These are phyloP conservation scores for Prunus armeniaca DNA, from an alignment of 306 rosid species.

Conservation along the genomic window DNA sequence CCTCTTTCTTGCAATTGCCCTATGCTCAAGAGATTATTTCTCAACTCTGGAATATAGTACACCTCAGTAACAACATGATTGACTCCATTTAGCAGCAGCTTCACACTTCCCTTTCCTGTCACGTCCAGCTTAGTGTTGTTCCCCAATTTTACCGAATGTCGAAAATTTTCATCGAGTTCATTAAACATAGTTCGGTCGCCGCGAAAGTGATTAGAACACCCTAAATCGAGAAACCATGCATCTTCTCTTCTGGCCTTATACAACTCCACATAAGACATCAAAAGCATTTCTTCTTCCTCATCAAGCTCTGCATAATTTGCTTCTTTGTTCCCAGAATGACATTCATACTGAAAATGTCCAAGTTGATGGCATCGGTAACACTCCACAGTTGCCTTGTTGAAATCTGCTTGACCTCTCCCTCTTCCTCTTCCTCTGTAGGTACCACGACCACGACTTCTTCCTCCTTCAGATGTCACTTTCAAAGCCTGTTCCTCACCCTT, in stretches of 20 bases:
- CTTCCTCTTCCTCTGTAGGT: constrained; percentile 10
- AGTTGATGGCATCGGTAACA: constrained; percentile 21
- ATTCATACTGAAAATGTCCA: constrained; percentile 15
- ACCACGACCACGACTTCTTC: constrained; percentile 16
- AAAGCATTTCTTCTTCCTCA: constrained; percentile 23
- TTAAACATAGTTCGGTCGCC: constrained; percentile 10
- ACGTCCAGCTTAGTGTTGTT: constrained; percentile 21
- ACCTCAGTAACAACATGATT: constrained; percentile 8
- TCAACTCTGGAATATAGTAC: constrained; percentile 11
- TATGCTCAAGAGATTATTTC: constrained; percentile 7
- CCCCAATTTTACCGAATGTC: constrained; percentile 9
- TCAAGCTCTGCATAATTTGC: constrained; percentile 17
- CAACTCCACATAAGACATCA: constrained; percentile 10
- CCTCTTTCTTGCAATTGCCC: constrained; percentile 2
- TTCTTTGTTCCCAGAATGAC: constrained; percentile 12
- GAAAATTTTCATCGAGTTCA: constrained; percentile 7
- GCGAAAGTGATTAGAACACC: constrained; percentile 18
- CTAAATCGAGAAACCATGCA: constrained; percentile 12
- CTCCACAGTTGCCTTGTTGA: constrained; percentile 13
- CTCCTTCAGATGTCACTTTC: constrained; percentile 9
- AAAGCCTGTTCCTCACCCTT: not conserved
- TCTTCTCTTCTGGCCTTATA: constrained; percentile 5
- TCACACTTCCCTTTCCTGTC: constrained; percentile 13
- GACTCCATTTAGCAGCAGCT: not conserved
- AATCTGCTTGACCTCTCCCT: not conserved